These are phyloP conservation scores for Purshia tridentata DNA, from an alignment of 306 rosid genomes.

Conservation along the genomic window DNA sequence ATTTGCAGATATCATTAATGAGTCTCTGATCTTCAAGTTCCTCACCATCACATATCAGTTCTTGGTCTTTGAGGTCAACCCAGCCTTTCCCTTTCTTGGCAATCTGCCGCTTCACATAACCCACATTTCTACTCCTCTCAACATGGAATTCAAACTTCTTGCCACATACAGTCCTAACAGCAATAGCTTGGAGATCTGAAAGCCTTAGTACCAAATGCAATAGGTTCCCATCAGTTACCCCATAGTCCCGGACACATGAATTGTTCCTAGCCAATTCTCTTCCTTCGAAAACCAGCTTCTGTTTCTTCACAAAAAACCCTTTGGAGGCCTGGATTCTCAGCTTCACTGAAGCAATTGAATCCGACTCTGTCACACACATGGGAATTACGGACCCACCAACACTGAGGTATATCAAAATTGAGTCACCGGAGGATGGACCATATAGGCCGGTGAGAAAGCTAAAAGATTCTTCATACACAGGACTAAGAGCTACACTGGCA, in stretches of 20 bases:
- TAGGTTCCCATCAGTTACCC: constrained; percentile 63
- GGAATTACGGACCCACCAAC: constrained; percentile 65
- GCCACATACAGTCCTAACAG: constrained; percentile 61
- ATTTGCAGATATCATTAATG: constrained; percentile 59
- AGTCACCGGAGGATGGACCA: constrained; percentile 31
- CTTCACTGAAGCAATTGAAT: constrained; percentile 76
- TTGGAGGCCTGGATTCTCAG: constrained; percentile 63
- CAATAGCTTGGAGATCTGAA: constrained; percentile 63
- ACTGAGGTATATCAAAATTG: constrained; percentile 56
- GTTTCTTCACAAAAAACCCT: constrained; percentile 64
- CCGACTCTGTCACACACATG: constrained; percentile 58
- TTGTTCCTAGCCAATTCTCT: constrained; percentile 65
- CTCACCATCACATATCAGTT: constrained; percentile 62
- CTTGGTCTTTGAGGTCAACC: constrained; percentile 57
- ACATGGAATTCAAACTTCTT: constrained; percentile 61
- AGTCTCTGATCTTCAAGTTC: constrained; percentile 76
- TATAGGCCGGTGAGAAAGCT: constrained; percentile 18
- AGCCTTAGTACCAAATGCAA: constrained; percentile 65
- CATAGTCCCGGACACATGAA: constrained; percentile 64
- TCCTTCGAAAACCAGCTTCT: constrained; percentile 69
- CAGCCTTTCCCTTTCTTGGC: constrained; percentile 49
- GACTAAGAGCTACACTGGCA: constrained; percentile 54
- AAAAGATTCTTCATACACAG: constrained; percentile 35
- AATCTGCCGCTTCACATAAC: constrained; percentile 68
- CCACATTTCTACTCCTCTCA: constrained; percentile 69